Evolutionary conservation across 805 yeast species (phyloP).

Genomic region (Myxozyma lipomycoides): DNA sequence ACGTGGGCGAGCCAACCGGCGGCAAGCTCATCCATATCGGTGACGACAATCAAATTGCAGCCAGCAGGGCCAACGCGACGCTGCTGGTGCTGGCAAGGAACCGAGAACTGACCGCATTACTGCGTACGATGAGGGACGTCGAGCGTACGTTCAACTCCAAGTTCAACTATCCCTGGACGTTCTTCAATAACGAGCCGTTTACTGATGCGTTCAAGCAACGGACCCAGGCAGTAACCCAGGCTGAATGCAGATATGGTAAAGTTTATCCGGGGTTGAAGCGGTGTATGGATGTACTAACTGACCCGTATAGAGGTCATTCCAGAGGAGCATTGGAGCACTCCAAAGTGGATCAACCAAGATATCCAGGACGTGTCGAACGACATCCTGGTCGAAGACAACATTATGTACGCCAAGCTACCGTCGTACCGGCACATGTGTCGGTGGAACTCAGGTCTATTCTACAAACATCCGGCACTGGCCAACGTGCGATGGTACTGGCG

Average conservation of each 20-base stretch:
- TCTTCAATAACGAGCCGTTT: conserved; percentile 69
- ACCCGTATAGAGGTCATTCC: conserved; percentile 41
- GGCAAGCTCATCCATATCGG: conserved; percentile 18
- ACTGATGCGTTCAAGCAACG: conserved; percentile 50
- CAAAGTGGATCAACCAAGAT: conserved; percentile 49
- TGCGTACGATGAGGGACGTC: conserved; percentile 53
- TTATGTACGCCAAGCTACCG: conserved; percentile 56
- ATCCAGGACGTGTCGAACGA: conserved; percentile 44
- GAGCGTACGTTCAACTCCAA: conserved; percentile 64
- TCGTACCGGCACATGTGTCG: conserved; percentile 86
- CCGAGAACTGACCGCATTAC: conserved; percentile 49
- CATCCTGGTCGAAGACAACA: conserved; percentile 39
- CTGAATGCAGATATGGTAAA: conserved; percentile 47
- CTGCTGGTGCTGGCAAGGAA: conserved; percentile 70
- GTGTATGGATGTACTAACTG: not conserved
- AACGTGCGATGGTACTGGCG: conserved; percentile 75
- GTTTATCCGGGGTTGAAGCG: conserved; percentile 24
- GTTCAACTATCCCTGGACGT: conserved; percentile 76
- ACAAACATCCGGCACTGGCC: conserved; percentile 56
- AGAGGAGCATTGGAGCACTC: conserved; percentile 56
- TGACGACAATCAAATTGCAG: conserved; percentile 29
- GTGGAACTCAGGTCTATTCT: conserved; percentile 64
- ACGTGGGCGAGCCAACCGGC: conserved; percentile 36
- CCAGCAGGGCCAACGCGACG: conserved; percentile 67
- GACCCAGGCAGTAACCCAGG: conserved; percentile 42